Evolutionary conservation across 2,329 filamentous ascomycete species (phyloP), one percentile per base, ranked within the genome.

Genomic region (Metarhizium anisopliae): DNA sequence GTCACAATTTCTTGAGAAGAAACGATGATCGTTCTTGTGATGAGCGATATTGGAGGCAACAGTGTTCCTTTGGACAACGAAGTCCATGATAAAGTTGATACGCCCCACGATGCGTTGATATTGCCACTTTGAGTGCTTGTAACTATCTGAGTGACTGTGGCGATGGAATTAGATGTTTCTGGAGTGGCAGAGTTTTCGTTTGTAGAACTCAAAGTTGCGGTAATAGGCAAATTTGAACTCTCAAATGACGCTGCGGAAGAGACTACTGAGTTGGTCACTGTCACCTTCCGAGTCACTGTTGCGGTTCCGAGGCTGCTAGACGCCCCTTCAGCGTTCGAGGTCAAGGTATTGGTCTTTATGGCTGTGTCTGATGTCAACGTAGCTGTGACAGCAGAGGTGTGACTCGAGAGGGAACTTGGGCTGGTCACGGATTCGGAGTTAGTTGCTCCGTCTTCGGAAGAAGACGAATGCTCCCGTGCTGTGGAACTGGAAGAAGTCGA

Each of bases 171-270:
- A 20, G 40, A 29, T 30, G 47, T 50, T 10, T 2, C 13, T 18
- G 45, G 30, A 14, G 45, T 2, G 7, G 45, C 5, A 29, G 45
- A 16, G 10, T 30, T 16, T 4, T 16, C 25, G 13, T 30, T 20
- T 5, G 16, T 47, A 6, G 43, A 57, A 40, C 50, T 42, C 14
- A 32, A 13, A 36, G 42, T 52, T 18, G 49, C 49, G 3, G 55
- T 57, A 18, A 45, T 47, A 3, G 55, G 50, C n/a, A 50, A n/a
- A 32, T 52, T 32, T 10, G 52, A 57, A 43, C 35, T 57, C 8
- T 54, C 50, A 52, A 52, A 50, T 6, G 51, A 51, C 11, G 20
- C 16, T 45, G 4, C 11, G 6, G 55, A 53, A 30, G 55, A 56
- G 6, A 47, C 3, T 29, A 29, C 13, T 30, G 13, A 53, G n/a